phyloP scores from a whole-genome alignment of 2,329 filamentous ascomycete species.

The Tolypocladium tropicale region DNA sequence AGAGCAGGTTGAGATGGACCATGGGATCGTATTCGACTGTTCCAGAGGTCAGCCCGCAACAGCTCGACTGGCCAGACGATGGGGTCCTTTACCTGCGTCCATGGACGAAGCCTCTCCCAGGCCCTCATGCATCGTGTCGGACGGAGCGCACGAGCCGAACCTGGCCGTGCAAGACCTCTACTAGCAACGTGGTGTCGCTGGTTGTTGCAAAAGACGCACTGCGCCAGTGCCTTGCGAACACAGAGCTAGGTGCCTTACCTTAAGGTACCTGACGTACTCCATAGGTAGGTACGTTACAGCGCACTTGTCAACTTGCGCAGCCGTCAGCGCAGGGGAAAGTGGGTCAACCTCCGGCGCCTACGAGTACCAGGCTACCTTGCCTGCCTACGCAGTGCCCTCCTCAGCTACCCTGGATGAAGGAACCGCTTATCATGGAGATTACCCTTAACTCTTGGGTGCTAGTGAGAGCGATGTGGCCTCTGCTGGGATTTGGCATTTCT shows the following conservation, averaged over 20 bases:
- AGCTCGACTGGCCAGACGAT: not conserved
- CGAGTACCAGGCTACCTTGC: no score
- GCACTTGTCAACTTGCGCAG: not conserved
- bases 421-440: no score
- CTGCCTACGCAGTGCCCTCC: not conserved
- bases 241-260: not conserved
- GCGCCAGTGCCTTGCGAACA: not conserved
- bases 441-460: no score
- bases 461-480: no score
- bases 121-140: conserved; percentile 28
- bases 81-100: conserved; percentile 30
- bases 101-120: conserved; percentile 26
- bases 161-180: not conserved
- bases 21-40: conserved; percentile 79
- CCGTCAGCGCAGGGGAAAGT: not conserved
- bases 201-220: not conserved
- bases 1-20: conserved; percentile 85
- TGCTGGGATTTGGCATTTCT: no score
- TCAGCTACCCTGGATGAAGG: not conserved
- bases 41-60: conserved; percentile 10
- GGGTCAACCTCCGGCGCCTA: not conserved
- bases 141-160: not conserved
- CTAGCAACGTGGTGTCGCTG: not conserved
- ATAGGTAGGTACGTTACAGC: no score
- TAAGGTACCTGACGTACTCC: no score